Evolutionary conservation across 2,329 filamentous ascomycete species (phyloP), one percentile per base, ranked within the genome.

Genomic region (Neoarthrinium moseri): DNA sequence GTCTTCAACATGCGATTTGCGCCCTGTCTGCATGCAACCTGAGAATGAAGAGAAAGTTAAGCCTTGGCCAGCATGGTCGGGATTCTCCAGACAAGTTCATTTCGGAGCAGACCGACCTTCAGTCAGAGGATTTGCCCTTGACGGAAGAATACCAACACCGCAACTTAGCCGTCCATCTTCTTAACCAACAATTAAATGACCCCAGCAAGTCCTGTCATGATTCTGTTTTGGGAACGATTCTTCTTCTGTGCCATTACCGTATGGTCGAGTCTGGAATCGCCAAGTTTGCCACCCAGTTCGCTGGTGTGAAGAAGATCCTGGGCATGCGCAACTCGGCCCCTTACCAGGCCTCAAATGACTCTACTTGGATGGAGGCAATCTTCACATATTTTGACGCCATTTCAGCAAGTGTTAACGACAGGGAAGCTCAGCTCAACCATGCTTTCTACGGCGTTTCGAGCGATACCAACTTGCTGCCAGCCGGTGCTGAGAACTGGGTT

Each of bases 301-400:
- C 90, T 1, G 91, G 92, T 0, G 91, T 96, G 30, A 91, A 91
- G 68, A 95, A 95, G 72, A 83, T 97, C 24, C 78, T 96, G 10
- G 81, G 84, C 4, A 81, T 96, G 70, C 80, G 91, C 48, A 80
- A 86, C 53, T 63, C 69, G 4, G 72, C 71, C 18, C 68, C 71
- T 1, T 69, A 67, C 45, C 81, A 62, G 68, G 77, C 62, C 58
- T 83, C 59, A 65, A 80, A 83, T 41, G 87, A 91, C 50, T 87
- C 89, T 48, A 82, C 84, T 11, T 96, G 91, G 91, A 92, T 96
- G 72, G 89, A 95, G 58, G 84, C 89, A 33, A 83, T 96, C 56
- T 96, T 96, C 61, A 94, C 89, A 26, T 95, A 92, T 77, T 95
- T 95, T 62, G 92, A 96, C 64, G 89, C 91, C 45, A 89, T 96